A percentile compares a stretch with the other conserved stretches of the same genome.
These are phyloP conservation scores for Aspergillus panamensis DNA, from an alignment of 495 filamentous ascomycete genomes.

Conservation along the genomic window DNA sequence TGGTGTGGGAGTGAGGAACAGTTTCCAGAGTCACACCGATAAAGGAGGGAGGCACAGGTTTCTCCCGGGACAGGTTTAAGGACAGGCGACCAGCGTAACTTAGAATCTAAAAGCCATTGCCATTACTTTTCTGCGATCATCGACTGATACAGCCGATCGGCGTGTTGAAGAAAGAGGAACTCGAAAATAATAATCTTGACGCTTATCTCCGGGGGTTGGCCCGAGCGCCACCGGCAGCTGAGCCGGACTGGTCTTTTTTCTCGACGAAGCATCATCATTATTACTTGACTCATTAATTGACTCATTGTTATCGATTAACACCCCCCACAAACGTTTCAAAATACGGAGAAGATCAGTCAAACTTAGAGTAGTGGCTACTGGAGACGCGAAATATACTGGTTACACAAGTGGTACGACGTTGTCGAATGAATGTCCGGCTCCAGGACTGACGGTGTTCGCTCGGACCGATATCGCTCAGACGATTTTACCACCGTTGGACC, in stretches of 20 bases:
- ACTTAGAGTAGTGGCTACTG: background rate
- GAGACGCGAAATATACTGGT: too few relatives aligned
- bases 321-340: background rate
- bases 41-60: background rate
- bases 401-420: background rate
- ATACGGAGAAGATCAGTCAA: background rate
- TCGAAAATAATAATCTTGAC: background rate
- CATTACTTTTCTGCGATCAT: background rate
- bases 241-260: constrained; percentile 24
- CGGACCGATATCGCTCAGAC: constrained; percentile 28
- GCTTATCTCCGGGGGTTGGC: constrained; percentile 28
- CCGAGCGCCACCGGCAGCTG: constrained; percentile 27
- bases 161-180: background rate
- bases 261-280: constrained; percentile 12
- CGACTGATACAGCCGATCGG: background rate
- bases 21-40: background rate
- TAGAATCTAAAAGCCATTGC: background rate
- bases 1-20: constrained; percentile 7
- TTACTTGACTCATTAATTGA: constrained; percentile 10
- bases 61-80: background rate
- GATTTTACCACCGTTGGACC: constrained; percentile 14
- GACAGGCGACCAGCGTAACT: background rate
- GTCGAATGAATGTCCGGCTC: constrained; percentile 28
- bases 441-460: constrained; percentile 21
- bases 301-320: background rate